Evolutionary conservation across 345 rosid species (phyloP).

Genomic region (Hypericum androsaemum): DNA sequence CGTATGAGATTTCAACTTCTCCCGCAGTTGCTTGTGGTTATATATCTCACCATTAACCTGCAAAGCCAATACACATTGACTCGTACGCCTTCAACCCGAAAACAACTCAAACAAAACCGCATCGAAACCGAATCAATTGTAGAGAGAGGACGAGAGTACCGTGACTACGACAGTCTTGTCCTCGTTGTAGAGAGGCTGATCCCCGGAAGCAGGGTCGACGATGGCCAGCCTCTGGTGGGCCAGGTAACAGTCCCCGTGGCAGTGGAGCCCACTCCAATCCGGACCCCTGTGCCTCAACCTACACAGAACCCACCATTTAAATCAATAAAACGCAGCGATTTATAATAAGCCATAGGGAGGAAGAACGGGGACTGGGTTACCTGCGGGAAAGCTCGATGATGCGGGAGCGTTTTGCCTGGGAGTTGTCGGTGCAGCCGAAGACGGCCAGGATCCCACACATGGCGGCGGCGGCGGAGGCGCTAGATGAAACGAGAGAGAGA

Average conservation of each 20-base stretch:
- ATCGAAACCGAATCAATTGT: no score
- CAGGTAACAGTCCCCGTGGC: slow-evolving; percentile 53
- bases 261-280: slow-evolving; percentile 78
- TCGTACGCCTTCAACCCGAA: no score
- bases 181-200: slow-evolving; percentile 75
- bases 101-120: no score
- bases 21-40: slow-evolving; percentile 59
- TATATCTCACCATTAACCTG: slow-evolving; percentile 89
- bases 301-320: slow-evolving; percentile 4
- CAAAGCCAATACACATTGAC: slow-evolving; percentile 2
- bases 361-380: slow-evolving; percentile 15
- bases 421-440: slow-evolving; percentile 55
- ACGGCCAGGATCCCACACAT: slow-evolving; percentile 89
- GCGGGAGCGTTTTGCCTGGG: slow-evolving; percentile 76
- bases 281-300: slow-evolving; percentile 80
- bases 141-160: slow-evolving; percentile 25
- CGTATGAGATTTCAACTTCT: slow-evolving; percentile 43
- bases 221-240: slow-evolving; percentile 80
- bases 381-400: slow-evolving; percentile 72
- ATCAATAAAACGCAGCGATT: background rate
- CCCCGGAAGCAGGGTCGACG: slow-evolving; percentile 76
- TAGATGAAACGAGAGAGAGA: background rate
- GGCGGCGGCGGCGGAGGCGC: slow-evolving; percentile 13
- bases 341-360: background rate
- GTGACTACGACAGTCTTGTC: slow-evolving; percentile 65